These are phyloP conservation scores for Catunica adiposa DNA, from an alignment of 2,329 filamentous ascomycete genomes.

Conservation along the genomic window DNA sequence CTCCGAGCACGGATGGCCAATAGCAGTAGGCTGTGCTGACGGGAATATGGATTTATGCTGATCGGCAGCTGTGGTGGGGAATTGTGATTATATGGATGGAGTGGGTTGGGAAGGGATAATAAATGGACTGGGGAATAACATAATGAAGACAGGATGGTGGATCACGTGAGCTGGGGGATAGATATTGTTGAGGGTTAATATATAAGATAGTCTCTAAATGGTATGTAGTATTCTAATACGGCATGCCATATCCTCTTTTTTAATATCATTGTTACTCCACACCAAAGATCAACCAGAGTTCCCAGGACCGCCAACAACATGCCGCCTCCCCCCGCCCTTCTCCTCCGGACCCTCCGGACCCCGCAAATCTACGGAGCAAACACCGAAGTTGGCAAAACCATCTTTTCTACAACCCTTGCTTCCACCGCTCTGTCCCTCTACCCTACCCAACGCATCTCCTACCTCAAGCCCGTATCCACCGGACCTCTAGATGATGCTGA, in stretches of 20 bases:
- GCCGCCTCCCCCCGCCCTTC: conserved; percentile 38
- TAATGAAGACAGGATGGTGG: too few species aligned
- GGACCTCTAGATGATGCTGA: conserved; percentile 55
- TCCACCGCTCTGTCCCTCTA: conserved; percentile 37
- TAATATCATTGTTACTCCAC: neutral
- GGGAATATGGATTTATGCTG: too few species aligned
- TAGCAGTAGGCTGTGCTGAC: too few species aligned
- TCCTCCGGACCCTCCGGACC: conserved; percentile 52
- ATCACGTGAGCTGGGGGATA: too few species aligned
- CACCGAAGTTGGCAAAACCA: conserved; percentile 72
- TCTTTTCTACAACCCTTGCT: conserved; percentile 58
- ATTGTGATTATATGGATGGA: neutral
- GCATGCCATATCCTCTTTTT: neutral
- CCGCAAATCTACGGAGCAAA: conserved; percentile 73
- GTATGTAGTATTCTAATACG: too few species aligned
- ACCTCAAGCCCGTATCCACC: conserved; percentile 70
- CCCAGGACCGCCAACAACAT: conserved; percentile 17
- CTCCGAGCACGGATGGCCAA: neutral
- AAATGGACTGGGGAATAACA: too few species aligned
- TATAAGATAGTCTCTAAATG: too few species aligned
- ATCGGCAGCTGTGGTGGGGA: neutral
- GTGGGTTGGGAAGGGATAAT: too few species aligned
- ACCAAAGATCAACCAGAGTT: too few species aligned
- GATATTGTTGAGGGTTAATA: too few species aligned
- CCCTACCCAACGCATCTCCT: conserved; percentile 36